Percentiles rank a stretch among this genome's conserved stretches.
Conservation (phyloP, 306 rosid species). For the Quercus agrifolia region DNA sequence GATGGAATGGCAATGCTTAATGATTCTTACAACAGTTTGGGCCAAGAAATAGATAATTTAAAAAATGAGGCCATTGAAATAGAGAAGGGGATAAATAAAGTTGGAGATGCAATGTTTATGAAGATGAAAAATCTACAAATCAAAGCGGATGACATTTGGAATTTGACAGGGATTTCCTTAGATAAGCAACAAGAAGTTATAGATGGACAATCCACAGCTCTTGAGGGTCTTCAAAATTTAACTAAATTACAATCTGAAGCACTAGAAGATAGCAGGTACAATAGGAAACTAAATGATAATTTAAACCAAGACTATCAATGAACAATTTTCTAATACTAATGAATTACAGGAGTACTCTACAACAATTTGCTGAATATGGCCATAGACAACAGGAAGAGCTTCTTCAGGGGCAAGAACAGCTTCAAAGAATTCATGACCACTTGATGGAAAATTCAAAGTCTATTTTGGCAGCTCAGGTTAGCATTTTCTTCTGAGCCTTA, state of each 20-base stretch:
- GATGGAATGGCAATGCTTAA: conserved; percentile 55
- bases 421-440: conserved; percentile 62
- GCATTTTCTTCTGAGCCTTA: neutral
- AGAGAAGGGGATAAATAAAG: conserved; percentile 53
- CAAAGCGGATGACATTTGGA: conserved; percentile 75
- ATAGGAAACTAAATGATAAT: neutral
- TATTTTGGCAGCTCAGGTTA: conserved; percentile 69
- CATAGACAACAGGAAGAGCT: conserved; percentile 74
- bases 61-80: conserved; percentile 57
- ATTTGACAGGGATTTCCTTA: conserved; percentile 63
- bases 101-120: conserved; percentile 60
- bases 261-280: conserved; percentile 75
- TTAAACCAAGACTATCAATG: neutral
- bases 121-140: conserved; percentile 55
- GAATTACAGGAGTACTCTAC: conserved; percentile 9
- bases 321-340: neutral
- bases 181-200: conserved; percentile 72
- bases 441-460: conserved; percentile 66
- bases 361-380: conserved; percentile 45
- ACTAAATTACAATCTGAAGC: conserved; percentile 69
- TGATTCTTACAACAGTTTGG: conserved; percentile 51
- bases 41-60: conserved; percentile 51
- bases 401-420: conserved; percentile 48
- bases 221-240: conserved; percentile 47
- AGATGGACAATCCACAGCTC: conserved; percentile 67